phyloP scores from a whole-genome alignment of 768 basidiomycete genomes.

The Dentipellis sp. region DNA sequence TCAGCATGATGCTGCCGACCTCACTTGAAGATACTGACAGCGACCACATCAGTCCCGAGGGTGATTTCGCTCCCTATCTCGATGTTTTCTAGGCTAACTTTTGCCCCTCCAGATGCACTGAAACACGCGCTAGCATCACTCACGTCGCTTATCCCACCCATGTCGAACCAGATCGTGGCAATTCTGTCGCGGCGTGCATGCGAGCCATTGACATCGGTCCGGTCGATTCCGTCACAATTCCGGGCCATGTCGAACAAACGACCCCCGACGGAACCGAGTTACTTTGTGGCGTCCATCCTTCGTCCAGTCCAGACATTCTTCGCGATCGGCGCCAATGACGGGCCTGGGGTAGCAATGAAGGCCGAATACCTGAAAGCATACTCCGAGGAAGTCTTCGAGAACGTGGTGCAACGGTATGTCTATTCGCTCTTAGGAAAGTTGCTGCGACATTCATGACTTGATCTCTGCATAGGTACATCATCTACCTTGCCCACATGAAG shows the following conservation, averaged over 20 bases:
- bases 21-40: conserved; percentile 20
- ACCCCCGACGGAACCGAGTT: conserved; percentile 69
- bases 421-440: conserved; percentile 1
- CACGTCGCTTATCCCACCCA: conserved; percentile 40
- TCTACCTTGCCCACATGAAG: conserved; percentile 73
- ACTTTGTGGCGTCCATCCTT: conserved; percentile 76
- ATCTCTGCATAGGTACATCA: conserved; percentile 51
- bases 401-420: conserved; percentile 53
- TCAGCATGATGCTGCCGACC: conserved; percentile 50
- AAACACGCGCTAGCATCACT: conserved; percentile 40
- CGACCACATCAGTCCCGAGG: conserved; percentile 35
- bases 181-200: conserved; percentile 77
- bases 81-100: not conserved
- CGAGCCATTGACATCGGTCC: conserved; percentile 76
- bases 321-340: conserved; percentile 43
- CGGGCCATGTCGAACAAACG: conserved; percentile 75
- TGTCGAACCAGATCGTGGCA: conserved; percentile 54
- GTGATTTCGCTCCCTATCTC: conserved; percentile 24
- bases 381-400: conserved; percentile 59
- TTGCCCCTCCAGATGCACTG: conserved; percentile 42
- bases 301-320: conserved; percentile 75
- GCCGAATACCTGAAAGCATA: conserved; percentile 41
- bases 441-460: not conserved
- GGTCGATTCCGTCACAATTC: conserved; percentile 86
- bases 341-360: conserved; percentile 51